phyloP scores from a whole-genome alignment of 129 eudicot genomes.

The Gnaphalium uliginosum region DNA sequence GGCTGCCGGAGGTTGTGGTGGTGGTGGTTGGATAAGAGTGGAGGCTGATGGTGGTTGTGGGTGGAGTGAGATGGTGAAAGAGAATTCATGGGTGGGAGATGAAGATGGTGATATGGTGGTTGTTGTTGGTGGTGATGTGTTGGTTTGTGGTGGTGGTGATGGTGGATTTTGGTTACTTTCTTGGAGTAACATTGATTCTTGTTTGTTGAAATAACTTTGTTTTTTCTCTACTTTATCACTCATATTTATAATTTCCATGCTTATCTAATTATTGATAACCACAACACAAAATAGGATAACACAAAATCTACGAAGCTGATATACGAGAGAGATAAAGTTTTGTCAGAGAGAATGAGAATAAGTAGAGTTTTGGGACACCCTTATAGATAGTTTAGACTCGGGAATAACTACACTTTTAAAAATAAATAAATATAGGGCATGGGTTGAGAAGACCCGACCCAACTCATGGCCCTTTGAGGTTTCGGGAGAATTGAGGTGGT shows the following conservation, averaged over 20 bases:
- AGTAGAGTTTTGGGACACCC: background rate
- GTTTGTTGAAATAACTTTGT: conserved; percentile 14
- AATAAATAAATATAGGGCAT: conserved; percentile 1
- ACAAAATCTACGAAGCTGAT: background rate
- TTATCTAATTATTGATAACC: conserved; percentile 9
- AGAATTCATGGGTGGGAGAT: conserved; percentile 93
- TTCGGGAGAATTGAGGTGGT: background rate
- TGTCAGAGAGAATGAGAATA: background rate
- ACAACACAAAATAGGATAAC: background rate
- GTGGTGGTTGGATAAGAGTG: conserved; percentile 32
- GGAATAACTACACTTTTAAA: background rate
- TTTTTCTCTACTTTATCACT: conserved; percentile 10
- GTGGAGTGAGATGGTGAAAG: conserved; percentile 76
- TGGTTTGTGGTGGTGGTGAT: conserved; percentile 16
- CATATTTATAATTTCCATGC: conserved; percentile 18
- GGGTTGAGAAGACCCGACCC: conserved; percentile 15
- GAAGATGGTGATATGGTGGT: conserved; percentile 47
- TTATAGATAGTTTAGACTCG: background rate
- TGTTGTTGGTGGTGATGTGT: conserved; percentile 13
- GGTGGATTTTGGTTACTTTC: conserved; percentile 27
- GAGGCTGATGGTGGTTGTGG: conserved; percentile 32
- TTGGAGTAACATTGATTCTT: conserved; percentile 24
- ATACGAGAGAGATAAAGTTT: background rate
- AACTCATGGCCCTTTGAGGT: background rate
- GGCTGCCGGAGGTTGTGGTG: conserved; percentile 42